Evolutionary conservation across 768 basidiomycete species (phyloP).

Genomic region (Rhodotorula graminis): DNA sequence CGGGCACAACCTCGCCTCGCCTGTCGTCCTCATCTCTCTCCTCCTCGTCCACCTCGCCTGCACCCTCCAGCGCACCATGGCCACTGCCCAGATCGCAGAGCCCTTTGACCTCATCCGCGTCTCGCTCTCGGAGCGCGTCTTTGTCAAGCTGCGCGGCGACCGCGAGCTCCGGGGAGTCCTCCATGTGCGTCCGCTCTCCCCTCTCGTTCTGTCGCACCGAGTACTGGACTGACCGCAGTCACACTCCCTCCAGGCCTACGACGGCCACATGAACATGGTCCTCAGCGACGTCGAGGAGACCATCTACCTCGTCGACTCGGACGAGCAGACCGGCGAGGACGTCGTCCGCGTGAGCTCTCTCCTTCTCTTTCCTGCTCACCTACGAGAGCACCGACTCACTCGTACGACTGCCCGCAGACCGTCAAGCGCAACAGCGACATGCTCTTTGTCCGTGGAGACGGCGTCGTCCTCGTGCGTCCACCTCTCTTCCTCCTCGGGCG

Average conservation of each 20-base stretch:
- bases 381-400: background rate
- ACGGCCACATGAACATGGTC: slow-evolving; percentile 99
- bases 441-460: slow-evolving; percentile 95
- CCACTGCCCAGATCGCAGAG: slow-evolving; percentile 52
- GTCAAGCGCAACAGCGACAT: slow-evolving; percentile 93
- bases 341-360: slow-evolving; percentile 55
- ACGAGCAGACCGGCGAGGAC: slow-evolving; percentile 60
- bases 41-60: background rate
- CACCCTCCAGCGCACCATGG: background rate
- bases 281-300: slow-evolving; percentile 96
- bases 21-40: background rate
- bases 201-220: background rate
- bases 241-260: slow-evolving; percentile 70
- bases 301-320: slow-evolving; percentile 84
- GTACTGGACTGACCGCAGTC: too few relatives aligned
- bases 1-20: background rate
- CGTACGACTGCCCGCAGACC: slow-evolving; percentile 54
- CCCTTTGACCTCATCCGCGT: slow-evolving; percentile 96
- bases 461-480: slow-evolving; percentile 79
- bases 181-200: slow-evolving; percentile 63
- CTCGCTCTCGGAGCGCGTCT: slow-evolving; percentile 93
- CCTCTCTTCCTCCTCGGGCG: background rate
- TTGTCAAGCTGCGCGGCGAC: slow-evolving; percentile 94
- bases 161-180: slow-evolving; percentile 83
- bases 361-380: background rate